Evolutionary conservation across 129 eudicot genomes (phyloP), one percentile per base, ranked within the genome.

Genomic region (Flaveria sonorensis): DNA sequence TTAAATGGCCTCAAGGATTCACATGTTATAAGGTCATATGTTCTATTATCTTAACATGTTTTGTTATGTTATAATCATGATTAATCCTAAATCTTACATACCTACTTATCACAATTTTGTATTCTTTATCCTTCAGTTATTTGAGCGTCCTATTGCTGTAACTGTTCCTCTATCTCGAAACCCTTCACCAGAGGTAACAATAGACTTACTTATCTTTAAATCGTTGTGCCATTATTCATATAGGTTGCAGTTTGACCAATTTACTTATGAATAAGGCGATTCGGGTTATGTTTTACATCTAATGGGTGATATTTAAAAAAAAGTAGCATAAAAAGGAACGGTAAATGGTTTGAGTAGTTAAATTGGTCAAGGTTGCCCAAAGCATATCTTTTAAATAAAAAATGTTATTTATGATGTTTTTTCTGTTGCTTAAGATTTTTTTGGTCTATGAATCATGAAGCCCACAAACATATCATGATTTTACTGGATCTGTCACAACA

Each of bases 171-270:
- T 42, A 39, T 72, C 89, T 48, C 77, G 88, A 72, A 84, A 80
- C 80, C 79, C 82, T 82, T 89, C 88, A 10, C 80, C 86, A 77
- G 84, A 86, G 82, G 79, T 69, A 52, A 89, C 93, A 59, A 86
- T 93, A 20, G 91, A 92, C 74, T 80, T 92, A 75, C 88, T 92
- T 60, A 84, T 89, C 72, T 78, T 87, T 66, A 85, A 92, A 64
- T 70, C 43, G 13, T 59, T 36, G n/a, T 69, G 67, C 32, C 73
- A 16, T 14, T 36, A 64, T 68, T 16, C 12, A 24, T 26, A 46
- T 4, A n/a, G 32, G 62, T 61, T 50, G 60, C 20, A 46, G 46
- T 26, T 75, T n/a, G 50, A 28, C 46, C 67, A 26, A 55, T 52
- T 63, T 26, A 62, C 70, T 46, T 46, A 62, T 59, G 14, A 18